Evolutionary conservation across 164 flowering plant genomes (phyloP), one percentile per base, ranked within the genome.

Genomic region (Houttuynia cordata): DNA sequence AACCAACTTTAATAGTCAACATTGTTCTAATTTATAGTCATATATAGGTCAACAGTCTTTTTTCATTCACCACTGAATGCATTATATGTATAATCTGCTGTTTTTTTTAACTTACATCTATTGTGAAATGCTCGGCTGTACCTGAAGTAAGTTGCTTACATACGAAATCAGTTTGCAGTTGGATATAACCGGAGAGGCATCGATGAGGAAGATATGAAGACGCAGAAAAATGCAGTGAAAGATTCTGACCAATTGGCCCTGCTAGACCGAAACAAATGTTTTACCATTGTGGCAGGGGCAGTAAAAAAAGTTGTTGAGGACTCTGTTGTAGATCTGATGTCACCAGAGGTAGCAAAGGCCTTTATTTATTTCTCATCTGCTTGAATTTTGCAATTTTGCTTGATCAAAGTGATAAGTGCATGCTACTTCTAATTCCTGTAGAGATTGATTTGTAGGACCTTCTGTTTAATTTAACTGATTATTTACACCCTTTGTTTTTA

Each of bases 101-200:
- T 30, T 2, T 30, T 30, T 2, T 30, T 30, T 30, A 6, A 30
- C 6, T 30, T 30, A 30, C 6, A 30, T 30, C 6, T 2, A 30
- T 30, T 30, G 6, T 30, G 37, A 30, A 30, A 30, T 30, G 37
- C 37, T 30, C 37, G 6, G 37, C 6, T 30, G 37, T 30, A 30
- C 37, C 37, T 30, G 37, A 30, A 30, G n/a, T n/a, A n/a, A n/a
- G 37, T 30, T 30, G 37, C 37, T 45, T 45, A 17, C 17, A 45
- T 45, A 2, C 49, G 14, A 45, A 12, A 45, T 40, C 70, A 91
- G 97, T 91, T 86, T 81, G 97, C 96, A 75, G 88, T 86, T 73
- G 91, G 88, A 10, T 88, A 78, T 65, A 85, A 85, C 62, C 77
- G 94, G 70, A 83, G 97, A 78, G 97, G 97, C 58, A 64, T 81